Evolutionary conservation across 768 basidiomycete genomes (phyloP), one percentile per base, ranked within the genome.

Genomic region (Suillus subalutaceus): DNA sequence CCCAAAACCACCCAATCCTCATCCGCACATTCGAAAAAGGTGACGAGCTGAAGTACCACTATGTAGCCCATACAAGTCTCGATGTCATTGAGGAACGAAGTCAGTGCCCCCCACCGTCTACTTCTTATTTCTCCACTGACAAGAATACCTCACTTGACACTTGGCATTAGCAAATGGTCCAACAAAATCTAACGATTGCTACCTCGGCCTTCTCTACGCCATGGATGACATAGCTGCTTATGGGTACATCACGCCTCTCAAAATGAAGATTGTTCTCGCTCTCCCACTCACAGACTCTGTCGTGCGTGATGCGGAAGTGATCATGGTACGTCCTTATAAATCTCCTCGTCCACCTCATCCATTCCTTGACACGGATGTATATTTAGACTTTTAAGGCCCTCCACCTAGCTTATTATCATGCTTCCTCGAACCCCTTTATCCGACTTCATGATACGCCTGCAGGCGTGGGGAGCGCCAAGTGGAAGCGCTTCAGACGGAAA

Each of bases 161-260:
- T 50, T 18, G 52, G 9, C 48, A 40, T 55, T 59, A 74, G 80
- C 69, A 35, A 66, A 71, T 57, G 71, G 83, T 66, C 84, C 83
- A 20, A 82, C 82, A 37, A 94, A 93, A 76, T 79, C 85, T 4
- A 82, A 81, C 6, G 94, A 96, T 41, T 90, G 90, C 73, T 97
- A 96, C 73, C 84, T 95, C 44, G 94, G 94, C 6, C 81, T 96
- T 64, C 78, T 97, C 32, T 94, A 93, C 75, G 85, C 90, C n/a
- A 90, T 96, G 84, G 95, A 97, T 78, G 94, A 96, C 70, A 90
- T 93, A 60, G 94, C 93, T 2, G 92, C 94, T 46, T 96, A 96
- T 76, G 95, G 94, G 48, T 97, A 94, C 78, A 86, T 95, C 60
- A 95, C 93, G 12, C 93, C 94, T 15, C 80, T 93, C 67, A 93